Conservation (phyloP, 352 stramenopile species). For the Pseudoperonospora humuli region DNA sequence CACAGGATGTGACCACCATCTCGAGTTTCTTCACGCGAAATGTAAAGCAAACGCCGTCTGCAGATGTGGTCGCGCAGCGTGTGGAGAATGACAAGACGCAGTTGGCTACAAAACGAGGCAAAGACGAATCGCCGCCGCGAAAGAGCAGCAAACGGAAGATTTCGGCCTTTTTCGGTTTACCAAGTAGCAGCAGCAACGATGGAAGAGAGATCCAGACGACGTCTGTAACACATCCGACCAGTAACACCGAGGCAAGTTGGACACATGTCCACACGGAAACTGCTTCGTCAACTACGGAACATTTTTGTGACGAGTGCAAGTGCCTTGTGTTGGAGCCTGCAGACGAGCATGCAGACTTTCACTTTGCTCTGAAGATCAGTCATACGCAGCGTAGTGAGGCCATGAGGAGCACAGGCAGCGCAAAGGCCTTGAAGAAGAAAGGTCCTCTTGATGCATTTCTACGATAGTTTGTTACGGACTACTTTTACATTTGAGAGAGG, state of each 20-base stretch:
- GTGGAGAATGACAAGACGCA: slow-evolving; percentile 22
- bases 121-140: slow-evolving; percentile 1
- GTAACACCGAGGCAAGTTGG: slow-evolving; percentile 13
- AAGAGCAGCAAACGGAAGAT: slow-evolving; percentile 43
- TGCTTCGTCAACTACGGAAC: not conserved
- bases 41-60: slow-evolving; percentile 1
- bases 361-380: slow-evolving; percentile 45
- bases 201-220: not conserved
- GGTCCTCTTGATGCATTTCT: slow-evolving; percentile 51
- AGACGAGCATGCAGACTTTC: slow-evolving; percentile 50
- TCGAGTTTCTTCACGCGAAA: slow-evolving; percentile 63
- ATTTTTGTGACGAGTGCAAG: slow-evolving; percentile 38
- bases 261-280: slow-evolving; percentile 6
- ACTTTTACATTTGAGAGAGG: too few species aligned
- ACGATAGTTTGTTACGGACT: not conserved
- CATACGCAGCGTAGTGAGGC: slow-evolving; percentile 16
- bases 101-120: slow-evolving; percentile 16
- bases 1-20: slow-evolving; percentile 35
- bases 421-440: slow-evolving; percentile 11
- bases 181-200: not conserved
- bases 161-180: slow-evolving; percentile 39
- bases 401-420: slow-evolving; percentile 3
- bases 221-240: not conserved
- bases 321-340: slow-evolving; percentile 23
- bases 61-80: slow-evolving; percentile 5